A percentile compares a stretch with the other conserved stretches of the same genome.
These are phyloP conservation scores for Kurtzmaniella cleridarum DNA, from an alignment of 805 yeast genomes.

Conservation along the genomic window DNA sequence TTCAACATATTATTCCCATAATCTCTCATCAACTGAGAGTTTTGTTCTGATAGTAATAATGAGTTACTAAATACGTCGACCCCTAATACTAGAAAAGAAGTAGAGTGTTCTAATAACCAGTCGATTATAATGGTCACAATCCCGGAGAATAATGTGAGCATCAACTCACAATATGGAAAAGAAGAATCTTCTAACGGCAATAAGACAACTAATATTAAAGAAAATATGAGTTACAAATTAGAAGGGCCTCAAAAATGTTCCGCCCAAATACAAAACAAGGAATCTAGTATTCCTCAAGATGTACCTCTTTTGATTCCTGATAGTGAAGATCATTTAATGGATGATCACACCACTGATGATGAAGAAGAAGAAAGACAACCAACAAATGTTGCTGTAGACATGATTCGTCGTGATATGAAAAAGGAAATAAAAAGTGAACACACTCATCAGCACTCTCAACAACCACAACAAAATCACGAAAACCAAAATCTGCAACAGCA, in stretches of 20 bases:
- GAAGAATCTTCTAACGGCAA: constrained; percentile 1
- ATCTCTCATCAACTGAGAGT: too few species aligned
- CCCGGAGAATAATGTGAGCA: constrained; percentile 1
- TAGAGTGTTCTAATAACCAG: too few species aligned
- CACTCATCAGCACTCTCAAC: background rate
- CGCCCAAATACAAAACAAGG: background rate
- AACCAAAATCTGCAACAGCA: too few species aligned
- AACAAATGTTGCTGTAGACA: constrained; percentile 1
- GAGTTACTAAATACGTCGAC: too few species aligned
- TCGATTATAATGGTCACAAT: constrained; percentile 6
- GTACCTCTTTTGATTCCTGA: constrained; percentile 30
- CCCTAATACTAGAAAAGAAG: too few species aligned
- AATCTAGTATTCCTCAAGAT: constrained; percentile 13
- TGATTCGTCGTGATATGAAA: constrained; percentile 14
- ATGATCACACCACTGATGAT: constrained; percentile 12
- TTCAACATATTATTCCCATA: too few species aligned
- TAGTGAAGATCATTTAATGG: constrained; percentile 23
- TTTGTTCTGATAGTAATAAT: too few species aligned
- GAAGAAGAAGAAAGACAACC: background rate
- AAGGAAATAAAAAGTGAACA: constrained; percentile 1
- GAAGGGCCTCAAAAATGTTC: too few species aligned
- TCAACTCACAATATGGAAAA: background rate
- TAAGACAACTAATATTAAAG: background rate
- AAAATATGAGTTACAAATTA: too few species aligned
- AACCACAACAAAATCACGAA: background rate